These are phyloP conservation scores for Apiotrichum laibachii DNA, from an alignment of 1,284 basidiomycete species.

Conservation along the genomic window DNA sequence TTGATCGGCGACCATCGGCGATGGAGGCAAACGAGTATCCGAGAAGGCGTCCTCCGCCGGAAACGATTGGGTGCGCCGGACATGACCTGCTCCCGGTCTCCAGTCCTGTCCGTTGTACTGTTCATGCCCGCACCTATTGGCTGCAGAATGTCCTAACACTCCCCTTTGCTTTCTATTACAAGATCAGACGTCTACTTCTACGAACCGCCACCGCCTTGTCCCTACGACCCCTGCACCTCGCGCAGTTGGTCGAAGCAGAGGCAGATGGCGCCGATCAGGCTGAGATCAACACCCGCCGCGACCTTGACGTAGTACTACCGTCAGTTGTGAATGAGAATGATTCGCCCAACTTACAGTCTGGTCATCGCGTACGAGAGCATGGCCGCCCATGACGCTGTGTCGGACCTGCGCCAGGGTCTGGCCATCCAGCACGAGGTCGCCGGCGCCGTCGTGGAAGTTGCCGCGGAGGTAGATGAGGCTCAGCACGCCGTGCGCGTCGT, in stretches of 20 bases:
- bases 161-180: too few relatives aligned
- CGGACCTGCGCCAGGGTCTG: constrained; percentile 41
- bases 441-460: constrained; percentile 43
- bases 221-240: neutral
- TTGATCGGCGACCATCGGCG: too few relatives aligned
- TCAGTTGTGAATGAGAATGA: neutral
- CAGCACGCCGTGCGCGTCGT: neutral
- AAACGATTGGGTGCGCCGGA: too few relatives aligned
- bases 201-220: too few relatives aligned
- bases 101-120: too few relatives aligned
- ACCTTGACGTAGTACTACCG: constrained; percentile 48
- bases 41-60: too few relatives aligned
- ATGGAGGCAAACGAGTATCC: too few relatives aligned
- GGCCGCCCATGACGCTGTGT: constrained; percentile 35
- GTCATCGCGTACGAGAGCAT: constrained; percentile 37
- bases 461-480: constrained; percentile 23
- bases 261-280: constrained; percentile 51
- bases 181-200: neutral
- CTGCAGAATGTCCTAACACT: too few relatives aligned
- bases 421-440: constrained; percentile 27
- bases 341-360: constrained; percentile 41
- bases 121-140: too few relatives aligned
- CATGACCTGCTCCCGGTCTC: too few relatives aligned
- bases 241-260: constrained; percentile 51
- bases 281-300: constrained; percentile 52